Evolutionary conservation across 2,329 filamentous ascomycete genomes (phyloP).

Genomic region (Fusarium sarcochroum): DNA sequence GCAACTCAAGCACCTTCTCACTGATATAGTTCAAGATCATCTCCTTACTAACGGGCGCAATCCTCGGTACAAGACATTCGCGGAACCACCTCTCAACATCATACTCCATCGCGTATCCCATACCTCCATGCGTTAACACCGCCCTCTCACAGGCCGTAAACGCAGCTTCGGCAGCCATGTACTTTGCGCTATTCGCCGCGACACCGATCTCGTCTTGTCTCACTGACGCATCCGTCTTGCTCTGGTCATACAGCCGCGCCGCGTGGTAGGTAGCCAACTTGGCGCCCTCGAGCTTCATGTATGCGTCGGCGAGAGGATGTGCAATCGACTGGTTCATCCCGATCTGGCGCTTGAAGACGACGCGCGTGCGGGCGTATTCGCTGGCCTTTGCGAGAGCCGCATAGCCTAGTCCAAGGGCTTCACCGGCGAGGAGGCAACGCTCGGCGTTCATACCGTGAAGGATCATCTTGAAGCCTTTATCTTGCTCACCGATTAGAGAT

Average conservation of each 20-base stretch:
- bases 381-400: slow-evolving; percentile 74
- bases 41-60: slow-evolving; percentile 76
- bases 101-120: slow-evolving; percentile 76
- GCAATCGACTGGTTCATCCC: slow-evolving; percentile 76
- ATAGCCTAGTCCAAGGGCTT: slow-evolving; percentile 85
- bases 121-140: slow-evolving; percentile 71
- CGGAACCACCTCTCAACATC: slow-evolving; percentile 76
- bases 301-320: slow-evolving; percentile 75
- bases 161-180: slow-evolving; percentile 75
- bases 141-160: slow-evolving; percentile 74
- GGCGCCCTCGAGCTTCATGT: slow-evolving; percentile 75
- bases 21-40: slow-evolving; percentile 83
- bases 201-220: slow-evolving; percentile 71
- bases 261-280: slow-evolving; percentile 77
- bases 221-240: slow-evolving; percentile 64
- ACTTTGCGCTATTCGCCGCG: slow-evolving; percentile 79
- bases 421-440: slow-evolving; percentile 80
- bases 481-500: slow-evolving; percentile 78
- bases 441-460: slow-evolving; percentile 87
- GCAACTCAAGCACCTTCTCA: slow-evolving; percentile 76
- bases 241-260: slow-evolving; percentile 71
- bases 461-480: slow-evolving; percentile 83
- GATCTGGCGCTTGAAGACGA: slow-evolving; percentile 76
- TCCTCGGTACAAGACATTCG: slow-evolving; percentile 75
- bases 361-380: slow-evolving; percentile 75